These are phyloP conservation scores for Kwoniella sp. DNA, from an alignment of 768 basidiomycete species.

Conservation along the genomic window DNA sequence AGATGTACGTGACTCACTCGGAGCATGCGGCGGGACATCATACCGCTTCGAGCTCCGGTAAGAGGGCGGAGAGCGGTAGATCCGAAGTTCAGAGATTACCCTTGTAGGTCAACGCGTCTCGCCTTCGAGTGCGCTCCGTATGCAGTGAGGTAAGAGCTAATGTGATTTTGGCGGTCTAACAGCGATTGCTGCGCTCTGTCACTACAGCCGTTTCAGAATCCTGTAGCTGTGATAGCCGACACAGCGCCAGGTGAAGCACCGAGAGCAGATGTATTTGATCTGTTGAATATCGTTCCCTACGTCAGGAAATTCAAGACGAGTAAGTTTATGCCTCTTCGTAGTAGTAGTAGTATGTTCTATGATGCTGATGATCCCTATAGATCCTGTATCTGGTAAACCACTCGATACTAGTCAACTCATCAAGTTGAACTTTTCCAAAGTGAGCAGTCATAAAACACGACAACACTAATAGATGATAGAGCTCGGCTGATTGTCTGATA, in stretches of 20 bases:
- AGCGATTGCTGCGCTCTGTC: slow-evolving; percentile 86
- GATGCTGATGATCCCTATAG: slow-evolving; percentile 23
- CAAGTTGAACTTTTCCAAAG: slow-evolving; percentile 60
- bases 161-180: not conserved
- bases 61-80: slow-evolving; percentile 41
- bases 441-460: slow-evolving; percentile 55
- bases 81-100: slow-evolving; percentile 52
- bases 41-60: slow-evolving; percentile 50
- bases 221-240: slow-evolving; percentile 68
- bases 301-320: slow-evolving; percentile 64
- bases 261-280: slow-evolving; percentile 70
- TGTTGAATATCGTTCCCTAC: slow-evolving; percentile 92
- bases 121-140: not conserved
- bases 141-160: no score
- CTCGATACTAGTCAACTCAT: slow-evolving; percentile 56
- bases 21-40: slow-evolving; percentile 53
- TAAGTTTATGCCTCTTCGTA: slow-evolving; percentile 25
- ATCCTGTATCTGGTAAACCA: slow-evolving; percentile 59
- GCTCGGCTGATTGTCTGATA: not conserved
- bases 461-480: not conserved
- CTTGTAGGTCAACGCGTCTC: slow-evolving; percentile 37
- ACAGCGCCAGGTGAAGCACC: slow-evolving; percentile 65
- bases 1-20: slow-evolving; percentile 55
- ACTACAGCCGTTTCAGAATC: slow-evolving; percentile 83
- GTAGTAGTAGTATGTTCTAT: not conserved